Conservation (phyloP, 73 alveolate species). For the Paramecium caudatum region DNA sequence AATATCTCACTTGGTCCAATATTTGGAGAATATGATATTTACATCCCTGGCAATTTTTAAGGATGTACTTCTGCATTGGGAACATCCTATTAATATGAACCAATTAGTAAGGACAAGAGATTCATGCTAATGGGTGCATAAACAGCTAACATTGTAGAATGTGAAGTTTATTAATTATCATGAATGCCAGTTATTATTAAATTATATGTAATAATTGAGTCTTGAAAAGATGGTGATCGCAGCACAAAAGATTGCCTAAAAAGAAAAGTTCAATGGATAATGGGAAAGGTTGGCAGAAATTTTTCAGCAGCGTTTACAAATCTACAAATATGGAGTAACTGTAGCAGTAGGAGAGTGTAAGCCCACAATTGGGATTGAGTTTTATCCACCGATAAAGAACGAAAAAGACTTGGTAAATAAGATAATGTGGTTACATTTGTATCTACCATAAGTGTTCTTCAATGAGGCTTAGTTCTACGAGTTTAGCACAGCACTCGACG, state of each 20-base stretch:
- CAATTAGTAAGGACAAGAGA: too few species aligned
- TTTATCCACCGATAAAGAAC: slow-evolving; percentile 11
- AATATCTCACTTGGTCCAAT: too few species aligned
- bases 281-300: neutral
- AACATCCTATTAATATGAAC: neutral
- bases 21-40: slow-evolving; percentile 36
- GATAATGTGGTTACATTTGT: neutral
- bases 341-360: neutral
- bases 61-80: neutral
- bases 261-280: neutral
- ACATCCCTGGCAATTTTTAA: neutral
- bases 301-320: neutral
- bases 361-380: slow-evolving; percentile 33
- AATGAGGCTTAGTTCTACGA: neutral
- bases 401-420: neutral
- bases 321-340: neutral
- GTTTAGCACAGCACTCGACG: slow-evolving; percentile 44
- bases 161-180: neutral
- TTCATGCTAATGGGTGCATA: too few species aligned
- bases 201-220: neutral
- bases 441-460: slow-evolving; percentile 18
- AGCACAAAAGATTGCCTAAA: neutral
- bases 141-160: neutral
- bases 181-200: neutral
- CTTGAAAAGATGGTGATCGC: neutral